Conservation (phyloP, 2,329 filamentous ascomycete species). For the Cryphonectria carpinicola region DNA sequence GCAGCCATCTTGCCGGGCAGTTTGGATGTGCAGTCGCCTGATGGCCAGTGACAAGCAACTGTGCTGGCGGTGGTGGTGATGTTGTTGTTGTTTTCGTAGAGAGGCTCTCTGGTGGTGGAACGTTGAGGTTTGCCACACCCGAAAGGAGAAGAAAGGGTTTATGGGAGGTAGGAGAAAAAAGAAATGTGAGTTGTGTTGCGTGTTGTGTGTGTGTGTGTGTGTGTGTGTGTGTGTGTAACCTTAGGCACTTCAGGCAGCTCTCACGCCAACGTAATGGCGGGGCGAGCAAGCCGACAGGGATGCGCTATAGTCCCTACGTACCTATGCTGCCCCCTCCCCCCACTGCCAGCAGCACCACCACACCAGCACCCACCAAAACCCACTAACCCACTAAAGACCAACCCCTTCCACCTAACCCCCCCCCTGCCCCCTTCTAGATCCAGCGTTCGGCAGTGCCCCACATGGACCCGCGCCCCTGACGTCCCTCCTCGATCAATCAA, state of each 20-base stretch:
- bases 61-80: background rate
- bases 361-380: background rate
- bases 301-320: constrained; percentile 13
- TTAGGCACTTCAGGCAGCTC: constrained; percentile 20
- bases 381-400: background rate
- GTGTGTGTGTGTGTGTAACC: background rate
- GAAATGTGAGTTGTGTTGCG: background rate
- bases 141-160: background rate
- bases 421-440: background rate
- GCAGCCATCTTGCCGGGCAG: constrained; percentile 52
- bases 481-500: constrained; percentile 12
- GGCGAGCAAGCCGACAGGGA: constrained; percentile 15
- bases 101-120: background rate
- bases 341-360: background rate
- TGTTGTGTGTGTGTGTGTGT: too few relatives aligned
- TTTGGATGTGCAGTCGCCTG: background rate
- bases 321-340: background rate
- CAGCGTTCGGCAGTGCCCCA: constrained; percentile 12
- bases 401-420: too few relatives aligned
- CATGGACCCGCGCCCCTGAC: constrained; percentile 14
- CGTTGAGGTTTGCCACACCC: background rate
- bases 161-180: constrained; percentile 10
- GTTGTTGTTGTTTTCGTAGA: too few relatives aligned
- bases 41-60: background rate
- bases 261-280: constrained; percentile 23